Conservation (phyloP, 176 grass and related monocot genomes). For the Aechmea fasciata region DNA sequence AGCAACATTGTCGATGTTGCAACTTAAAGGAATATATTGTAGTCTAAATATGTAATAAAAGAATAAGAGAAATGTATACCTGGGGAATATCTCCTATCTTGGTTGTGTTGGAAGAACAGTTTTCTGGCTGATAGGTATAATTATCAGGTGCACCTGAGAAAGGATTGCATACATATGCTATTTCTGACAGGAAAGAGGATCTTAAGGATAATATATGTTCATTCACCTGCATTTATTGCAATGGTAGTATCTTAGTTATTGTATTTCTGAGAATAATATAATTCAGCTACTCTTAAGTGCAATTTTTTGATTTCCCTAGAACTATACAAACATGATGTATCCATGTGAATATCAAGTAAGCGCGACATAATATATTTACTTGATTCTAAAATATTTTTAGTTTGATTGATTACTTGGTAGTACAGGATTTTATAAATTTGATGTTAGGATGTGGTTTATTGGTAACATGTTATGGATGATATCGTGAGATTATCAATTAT, state of each 20-base stretch:
- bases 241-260: too few relatives aligned
- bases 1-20: too few relatives aligned
- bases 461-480: background rate
- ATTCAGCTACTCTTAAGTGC: background rate
- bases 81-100: conserved; percentile 88
- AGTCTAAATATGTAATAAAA: background rate
- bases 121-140: conserved; percentile 58
- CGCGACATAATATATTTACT: too few relatives aligned
- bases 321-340: background rate
- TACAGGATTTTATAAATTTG: too few relatives aligned
- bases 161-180: conserved; percentile 84
- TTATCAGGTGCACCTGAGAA: conserved; percentile 54
- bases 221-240: conserved; percentile 45
- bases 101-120: conserved; percentile 52
- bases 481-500: background rate
- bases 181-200: conserved; percentile 35
- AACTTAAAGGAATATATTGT: too few relatives aligned
- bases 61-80: conserved; percentile 22
- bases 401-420: too few relatives aligned
- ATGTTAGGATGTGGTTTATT: too few relatives aligned
- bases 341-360: too few relatives aligned
- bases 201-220: conserved; percentile 56
- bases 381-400: too few relatives aligned
- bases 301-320: conserved; percentile 9
- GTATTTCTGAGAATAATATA: too few relatives aligned